Base-by-base conservation (phyloP, 2,329 filamentous ascomycete genomes). In the Epichloe baconii region DNA sequence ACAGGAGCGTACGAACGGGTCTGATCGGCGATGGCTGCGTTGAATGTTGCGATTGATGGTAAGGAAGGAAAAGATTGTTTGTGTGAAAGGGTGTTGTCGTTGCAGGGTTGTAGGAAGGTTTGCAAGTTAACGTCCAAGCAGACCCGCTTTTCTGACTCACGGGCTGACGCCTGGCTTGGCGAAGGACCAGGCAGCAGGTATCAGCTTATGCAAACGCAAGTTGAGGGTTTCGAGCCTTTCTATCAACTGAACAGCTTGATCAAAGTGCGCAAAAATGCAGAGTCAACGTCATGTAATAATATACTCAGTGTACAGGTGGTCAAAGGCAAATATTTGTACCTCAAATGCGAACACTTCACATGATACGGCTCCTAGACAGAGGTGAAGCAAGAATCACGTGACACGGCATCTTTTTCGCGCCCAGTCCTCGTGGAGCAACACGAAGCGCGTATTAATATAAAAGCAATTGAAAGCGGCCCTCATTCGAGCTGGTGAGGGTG, bases 361-460 rank as follows among this genome's bases (percentile, higher is more conserved):
- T 31, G 31, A 31, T 11, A 4, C 3, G 31, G 31, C 31, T 31
- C 31, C 3, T 11, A 31, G 26, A 10, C 31, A 31, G 10, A 31
- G 7, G 31, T 10, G n/a, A 19, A 5, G 21, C 36, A 8, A 3
- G 8, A 14, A 48, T 55, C 59, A 62, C 59, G 61, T 64, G 62
- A 61, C n/a, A 35, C 57, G 59, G 58, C 57, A 61, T 53, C 51
- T 40, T 44, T 63, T 59, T 62, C 65, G 65, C 60, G 65, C 62
- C 31, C 43, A 49, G 37, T 50, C 15, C 5, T 17, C 26, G 19
- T 38, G 48, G 4, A 37, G 21, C 17, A 40, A 4, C 19, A 45
- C 21, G 11, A 42, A 44, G 49, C 51, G 55, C 53, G 53, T 57
- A 17, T 17, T 17, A 2, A 17, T 19, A 47, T 57, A 36, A 47